These are phyloP conservation scores for Theobroma cacao DNA, from an alignment of 345 rosid species.

Conservation along the genomic window DNA sequence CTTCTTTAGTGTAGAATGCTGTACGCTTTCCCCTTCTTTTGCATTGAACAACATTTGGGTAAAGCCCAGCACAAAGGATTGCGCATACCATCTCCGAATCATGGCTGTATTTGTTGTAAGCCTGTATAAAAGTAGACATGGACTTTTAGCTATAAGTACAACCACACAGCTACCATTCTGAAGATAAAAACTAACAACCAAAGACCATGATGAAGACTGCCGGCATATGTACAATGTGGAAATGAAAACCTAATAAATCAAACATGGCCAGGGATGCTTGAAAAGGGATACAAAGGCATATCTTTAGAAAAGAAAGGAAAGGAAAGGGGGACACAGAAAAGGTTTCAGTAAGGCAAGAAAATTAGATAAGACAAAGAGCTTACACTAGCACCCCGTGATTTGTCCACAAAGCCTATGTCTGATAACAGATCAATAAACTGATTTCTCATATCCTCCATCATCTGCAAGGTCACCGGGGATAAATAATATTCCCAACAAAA, in stretches of 20 bases:
- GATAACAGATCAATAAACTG: constrained; percentile 84
- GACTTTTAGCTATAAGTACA: not conserved
- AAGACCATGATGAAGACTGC: not conserved
- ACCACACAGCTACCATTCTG: not conserved
- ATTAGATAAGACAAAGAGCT: constrained; percentile 27
- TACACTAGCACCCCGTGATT: constrained; percentile 72
- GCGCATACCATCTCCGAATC: constrained; percentile 92
- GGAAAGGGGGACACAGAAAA: not conserved
- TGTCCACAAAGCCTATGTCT: constrained; percentile 90
- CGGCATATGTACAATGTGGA: not conserved
- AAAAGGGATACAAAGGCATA: not conserved
- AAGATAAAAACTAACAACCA: not conserved
- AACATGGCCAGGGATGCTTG: not conserved
- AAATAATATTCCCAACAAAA: constrained; percentile 89
- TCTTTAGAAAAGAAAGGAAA: not conserved
- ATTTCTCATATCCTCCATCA: constrained; percentile 96
- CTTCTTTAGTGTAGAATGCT: constrained; percentile 87
- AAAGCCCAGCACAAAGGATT: constrained; percentile 90
- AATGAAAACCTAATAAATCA: not conserved
- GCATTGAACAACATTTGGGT: constrained; percentile 97
- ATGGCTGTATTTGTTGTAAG: constrained; percentile 74
- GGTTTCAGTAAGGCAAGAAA: not conserved
- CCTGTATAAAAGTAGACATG: constrained; percentile 38
- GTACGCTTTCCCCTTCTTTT: constrained; percentile 93
- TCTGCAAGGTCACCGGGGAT: constrained; percentile 75